Base-by-base conservation (phyloP, 2,329 filamentous ascomycete species). In the Grosmannia penicillata region DNA sequence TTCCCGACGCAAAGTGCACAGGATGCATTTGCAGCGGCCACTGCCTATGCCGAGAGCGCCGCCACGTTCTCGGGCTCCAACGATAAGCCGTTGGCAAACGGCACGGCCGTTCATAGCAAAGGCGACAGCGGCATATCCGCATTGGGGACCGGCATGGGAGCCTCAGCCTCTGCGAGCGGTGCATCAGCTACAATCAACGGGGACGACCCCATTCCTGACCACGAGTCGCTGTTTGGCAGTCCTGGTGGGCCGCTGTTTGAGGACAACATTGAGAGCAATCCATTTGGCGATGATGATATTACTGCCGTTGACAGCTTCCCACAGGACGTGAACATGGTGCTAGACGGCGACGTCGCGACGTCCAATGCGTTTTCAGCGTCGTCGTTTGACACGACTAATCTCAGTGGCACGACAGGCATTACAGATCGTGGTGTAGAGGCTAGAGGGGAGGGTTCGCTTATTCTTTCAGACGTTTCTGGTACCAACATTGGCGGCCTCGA, bases 211-310 rank as follows among this genome's bases (percentile, higher is more conserved):
- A 64, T 64, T 15, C 72, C 72, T 27, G 75, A 82, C 50, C 82
- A 89, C 44, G 71, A 75, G 47, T 93, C 84, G 34, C 64, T 95
- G 0, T 95, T 95, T 51, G 82, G 82, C 1, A 85, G 84, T 48
- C 75, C 77, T 17, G 75, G 72, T 0, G 85, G 86, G 33, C 93
- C 86, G 3, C 65, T 98, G 2, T 98, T 96, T 54, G 91, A 89
- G 3, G 86, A 93, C 47, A 79, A 72, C 38, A 59, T 62, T 13
- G 55, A 78, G 58, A 53, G 67, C 56, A 55, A 70, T 19, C 77
- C 73, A 5, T 93, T 85, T 53, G 82, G 72, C 1, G 78, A 81
- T 11, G 85, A 93, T 31, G 85, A 93, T 22, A 34, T 47, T 14
- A 27, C 38, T 40, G 79, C 79, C 1, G 79, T 94, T 58, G 76